These are phyloP conservation scores for Peltaster fructicola DNA, from an alignment of 2,329 filamentous ascomycete species.

Conservation along the genomic window DNA sequence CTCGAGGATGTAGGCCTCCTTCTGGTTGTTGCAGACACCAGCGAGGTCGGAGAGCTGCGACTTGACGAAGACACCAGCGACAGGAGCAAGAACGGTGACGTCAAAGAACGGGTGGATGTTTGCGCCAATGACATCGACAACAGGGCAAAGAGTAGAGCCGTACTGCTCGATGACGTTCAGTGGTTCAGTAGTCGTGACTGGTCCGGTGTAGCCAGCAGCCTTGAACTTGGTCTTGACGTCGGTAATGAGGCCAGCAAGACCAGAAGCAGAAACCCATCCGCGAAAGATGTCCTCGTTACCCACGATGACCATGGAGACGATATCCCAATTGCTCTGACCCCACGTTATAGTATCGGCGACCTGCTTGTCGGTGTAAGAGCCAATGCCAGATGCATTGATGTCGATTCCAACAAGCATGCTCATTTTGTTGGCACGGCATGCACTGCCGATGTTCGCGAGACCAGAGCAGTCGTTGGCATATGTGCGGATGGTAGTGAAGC, in stretches of 20 bases:
- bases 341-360: conserved; percentile 55
- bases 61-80: conserved; percentile 61
- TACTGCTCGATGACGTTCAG: conserved; percentile 56
- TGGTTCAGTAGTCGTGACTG: conserved; percentile 73
- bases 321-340: conserved; percentile 54
- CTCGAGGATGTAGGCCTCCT: conserved; percentile 68
- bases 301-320: conserved; percentile 65
- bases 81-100: conserved; percentile 39
- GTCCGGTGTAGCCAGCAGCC: conserved; percentile 42
- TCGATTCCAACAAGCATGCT: conserved; percentile 79
- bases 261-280: conserved; percentile 42
- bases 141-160: conserved; percentile 45
- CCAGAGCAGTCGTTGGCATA: conserved; percentile 87
- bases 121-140: conserved; percentile 61
- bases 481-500: conserved; percentile 53
- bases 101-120: conserved; percentile 97
- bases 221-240: conserved; percentile 46
- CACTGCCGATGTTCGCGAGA: conserved; percentile 55
- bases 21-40: conserved; percentile 46
- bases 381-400: conserved; percentile 46
- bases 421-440: conserved; percentile 47
- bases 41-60: conserved; percentile 55
- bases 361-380: conserved; percentile 46
- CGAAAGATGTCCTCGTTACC: conserved; percentile 85
- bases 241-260: conserved; percentile 55